Percentiles rank a stretch among this genome's conserved stretches.
phyloP scores from a whole-genome alignment of 164 flowering plant genomes.

The Tinospora cordifolia region DNA sequence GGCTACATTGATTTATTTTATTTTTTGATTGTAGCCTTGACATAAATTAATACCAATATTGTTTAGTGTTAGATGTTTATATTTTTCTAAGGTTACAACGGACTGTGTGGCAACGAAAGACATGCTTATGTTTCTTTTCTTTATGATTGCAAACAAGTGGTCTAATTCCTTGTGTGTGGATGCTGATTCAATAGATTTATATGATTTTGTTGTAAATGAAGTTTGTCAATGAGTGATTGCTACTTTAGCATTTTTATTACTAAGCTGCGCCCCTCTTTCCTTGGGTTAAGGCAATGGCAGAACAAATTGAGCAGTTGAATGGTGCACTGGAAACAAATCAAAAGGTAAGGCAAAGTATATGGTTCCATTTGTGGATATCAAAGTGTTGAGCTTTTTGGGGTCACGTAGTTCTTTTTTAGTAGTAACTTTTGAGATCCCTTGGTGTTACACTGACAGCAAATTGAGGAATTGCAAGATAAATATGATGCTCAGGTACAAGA shows the following conservation, averaged over 20 bases:
- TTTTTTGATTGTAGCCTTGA: too few species aligned
- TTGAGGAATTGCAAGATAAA: slow-evolving; percentile 70
- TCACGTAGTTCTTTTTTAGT: background rate
- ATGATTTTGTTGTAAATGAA: background rate
- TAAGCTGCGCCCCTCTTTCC: slow-evolving; percentile 2
- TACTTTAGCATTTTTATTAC: background rate
- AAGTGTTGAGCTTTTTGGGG: background rate
- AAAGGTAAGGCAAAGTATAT: slow-evolving; percentile 40
- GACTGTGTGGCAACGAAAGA: too few species aligned
- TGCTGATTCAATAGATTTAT: too few species aligned
- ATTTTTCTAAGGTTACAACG: too few species aligned
- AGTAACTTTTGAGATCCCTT: background rate
- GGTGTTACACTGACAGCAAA: slow-evolving; percentile 36
- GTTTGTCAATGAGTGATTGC: background rate
- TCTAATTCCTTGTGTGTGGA: too few species aligned
- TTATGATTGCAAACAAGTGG: too few species aligned
- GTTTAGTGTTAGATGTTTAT: too few species aligned
- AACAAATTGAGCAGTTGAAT: slow-evolving; percentile 89
- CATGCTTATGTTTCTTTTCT: too few species aligned
- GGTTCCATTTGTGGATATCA: background rate
- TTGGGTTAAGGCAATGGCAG: slow-evolving; percentile 70
- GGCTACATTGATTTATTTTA: too few species aligned
- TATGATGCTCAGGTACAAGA: slow-evolving; percentile 50
- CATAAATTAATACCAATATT: too few species aligned
- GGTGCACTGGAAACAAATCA: slow-evolving; percentile 54